These are phyloP conservation scores for Physcomitrium patens DNA, from an alignment of 225 moss, liverwort and hornwort species.

Conservation along the genomic window DNA sequence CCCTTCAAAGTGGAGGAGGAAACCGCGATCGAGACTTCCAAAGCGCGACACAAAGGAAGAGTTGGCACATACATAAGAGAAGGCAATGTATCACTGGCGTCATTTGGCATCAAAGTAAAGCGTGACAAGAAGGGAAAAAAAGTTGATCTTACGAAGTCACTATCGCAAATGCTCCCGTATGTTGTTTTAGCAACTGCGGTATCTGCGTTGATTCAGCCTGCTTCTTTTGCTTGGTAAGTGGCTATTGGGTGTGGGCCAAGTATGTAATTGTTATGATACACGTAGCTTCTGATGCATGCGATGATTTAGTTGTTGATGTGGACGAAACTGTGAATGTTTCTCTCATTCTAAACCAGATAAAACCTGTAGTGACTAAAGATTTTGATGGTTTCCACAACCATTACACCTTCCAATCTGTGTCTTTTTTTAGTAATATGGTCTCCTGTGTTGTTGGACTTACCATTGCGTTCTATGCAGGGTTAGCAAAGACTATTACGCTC, in stretches of 20 bases:
- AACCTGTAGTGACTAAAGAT: not conserved
- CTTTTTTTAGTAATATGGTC: not conserved
- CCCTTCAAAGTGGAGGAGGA: constrained; percentile 53
- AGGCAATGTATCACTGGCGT: constrained; percentile 87
- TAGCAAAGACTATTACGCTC: constrained; percentile 92
- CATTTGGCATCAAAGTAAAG: constrained; percentile 82
- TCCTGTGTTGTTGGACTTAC: constrained; percentile 3
- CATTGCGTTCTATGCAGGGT: constrained; percentile 63
- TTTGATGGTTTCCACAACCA: not conserved
- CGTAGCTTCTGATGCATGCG: not conserved
- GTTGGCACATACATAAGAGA: constrained; percentile 89
- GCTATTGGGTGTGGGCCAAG: not conserved
- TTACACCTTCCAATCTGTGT: not conserved
- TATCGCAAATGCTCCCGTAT: constrained; percentile 92
- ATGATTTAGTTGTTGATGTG: not conserved
- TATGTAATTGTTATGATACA: not conserved
- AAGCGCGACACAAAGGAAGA: constrained; percentile 79
- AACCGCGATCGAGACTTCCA: constrained; percentile 43
- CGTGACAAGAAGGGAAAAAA: constrained; percentile 72
- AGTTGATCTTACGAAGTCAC: constrained; percentile 75
- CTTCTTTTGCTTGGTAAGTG: constrained; percentile 89
- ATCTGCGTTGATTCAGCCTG: constrained; percentile 75
- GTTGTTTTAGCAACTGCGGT: constrained; percentile 87
- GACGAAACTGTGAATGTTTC: too few species aligned
- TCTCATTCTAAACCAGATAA: not conserved